Conservation (phyloP, 352 stramenopile species). For the Globisporangium heterothallicum region DNA sequence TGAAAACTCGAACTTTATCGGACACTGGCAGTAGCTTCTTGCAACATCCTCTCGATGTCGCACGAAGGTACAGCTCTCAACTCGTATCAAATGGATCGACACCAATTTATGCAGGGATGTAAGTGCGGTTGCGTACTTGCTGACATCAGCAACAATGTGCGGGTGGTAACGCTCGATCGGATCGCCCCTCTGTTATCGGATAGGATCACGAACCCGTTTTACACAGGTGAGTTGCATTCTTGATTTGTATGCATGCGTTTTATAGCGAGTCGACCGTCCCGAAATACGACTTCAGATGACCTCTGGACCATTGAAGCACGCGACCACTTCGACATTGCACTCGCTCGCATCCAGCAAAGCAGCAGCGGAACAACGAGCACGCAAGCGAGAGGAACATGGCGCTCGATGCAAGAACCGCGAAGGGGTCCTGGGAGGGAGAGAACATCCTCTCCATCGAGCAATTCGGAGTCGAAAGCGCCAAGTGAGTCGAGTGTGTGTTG, state of each 20-base stretch:
- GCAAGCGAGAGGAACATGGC: constrained; percentile 17
- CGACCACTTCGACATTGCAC: constrained; percentile 6
- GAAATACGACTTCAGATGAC: not conserved
- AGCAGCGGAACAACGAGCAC: constrained; percentile 2
- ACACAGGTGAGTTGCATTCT: no score
- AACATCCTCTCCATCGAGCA: constrained; percentile 78
- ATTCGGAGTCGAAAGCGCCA: constrained; percentile 67
- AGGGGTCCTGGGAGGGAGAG: constrained; percentile 58
- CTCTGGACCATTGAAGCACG: not conserved
- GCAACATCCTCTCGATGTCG: not conserved
- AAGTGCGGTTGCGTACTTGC: no score
- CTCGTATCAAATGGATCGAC: not conserved
- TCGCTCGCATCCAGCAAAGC: constrained; percentile 2
- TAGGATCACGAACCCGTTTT: no score
- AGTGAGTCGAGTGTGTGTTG: constrained; percentile 26
- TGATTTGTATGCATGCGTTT: no score
- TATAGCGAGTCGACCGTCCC: no score
- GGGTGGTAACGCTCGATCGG: no score
- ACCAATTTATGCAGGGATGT: not conserved
- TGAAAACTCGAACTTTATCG: not conserved
- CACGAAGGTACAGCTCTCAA: not conserved
- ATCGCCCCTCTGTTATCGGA: no score
- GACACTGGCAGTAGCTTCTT: no score
- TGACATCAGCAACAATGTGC: no score
- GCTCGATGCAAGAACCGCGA: constrained; percentile 56